Conservation (phyloP, 1,284 basidiomycete genomes). For the Ceratobasidium theobromae region DNA sequence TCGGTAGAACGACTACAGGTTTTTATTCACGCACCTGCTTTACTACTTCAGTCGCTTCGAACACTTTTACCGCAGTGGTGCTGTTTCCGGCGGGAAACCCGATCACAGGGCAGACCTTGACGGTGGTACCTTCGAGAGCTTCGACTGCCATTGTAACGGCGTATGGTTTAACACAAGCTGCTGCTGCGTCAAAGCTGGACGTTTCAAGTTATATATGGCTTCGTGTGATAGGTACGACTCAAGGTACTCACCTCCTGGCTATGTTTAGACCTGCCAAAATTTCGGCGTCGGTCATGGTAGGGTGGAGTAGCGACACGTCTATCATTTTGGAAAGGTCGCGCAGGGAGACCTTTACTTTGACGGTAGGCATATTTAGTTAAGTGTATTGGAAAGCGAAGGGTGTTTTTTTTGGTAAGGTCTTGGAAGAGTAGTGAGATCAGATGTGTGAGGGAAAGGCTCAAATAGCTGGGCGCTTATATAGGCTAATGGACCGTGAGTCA, state of each 20-base stretch:
- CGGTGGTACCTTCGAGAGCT: constrained; percentile 33
- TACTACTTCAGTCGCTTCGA: constrained; percentile 32
- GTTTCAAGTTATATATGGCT: background rate
- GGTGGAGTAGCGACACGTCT: constrained; percentile 38
- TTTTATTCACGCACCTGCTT: background rate
- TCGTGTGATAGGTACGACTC: background rate
- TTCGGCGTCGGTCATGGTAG: constrained; percentile 37
- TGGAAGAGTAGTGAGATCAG: too few species aligned
- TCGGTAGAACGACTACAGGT: background rate
- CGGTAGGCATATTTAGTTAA: constrained; percentile 23
- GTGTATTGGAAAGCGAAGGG: too few species aligned
- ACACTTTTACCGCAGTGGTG: constrained; percentile 35
- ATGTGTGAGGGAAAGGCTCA: too few species aligned
- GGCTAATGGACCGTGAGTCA: too few species aligned
- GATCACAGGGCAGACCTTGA: constrained; percentile 37
- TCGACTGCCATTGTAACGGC: constrained; percentile 35
- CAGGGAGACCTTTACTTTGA: constrained; percentile 13
- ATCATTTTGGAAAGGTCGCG: constrained; percentile 36
- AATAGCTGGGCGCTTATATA: too few species aligned
- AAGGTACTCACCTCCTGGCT: constrained; percentile 26
- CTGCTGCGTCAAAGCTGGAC: constrained; percentile 33
- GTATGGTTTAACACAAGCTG: constrained; percentile 38
- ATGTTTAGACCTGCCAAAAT: constrained; percentile 34
- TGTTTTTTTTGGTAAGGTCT: too few species aligned
- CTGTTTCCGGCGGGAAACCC: constrained; percentile 38